Conservation (phyloP, 169 alveolate species). For the Cryptosporidium viatorum region DNA sequence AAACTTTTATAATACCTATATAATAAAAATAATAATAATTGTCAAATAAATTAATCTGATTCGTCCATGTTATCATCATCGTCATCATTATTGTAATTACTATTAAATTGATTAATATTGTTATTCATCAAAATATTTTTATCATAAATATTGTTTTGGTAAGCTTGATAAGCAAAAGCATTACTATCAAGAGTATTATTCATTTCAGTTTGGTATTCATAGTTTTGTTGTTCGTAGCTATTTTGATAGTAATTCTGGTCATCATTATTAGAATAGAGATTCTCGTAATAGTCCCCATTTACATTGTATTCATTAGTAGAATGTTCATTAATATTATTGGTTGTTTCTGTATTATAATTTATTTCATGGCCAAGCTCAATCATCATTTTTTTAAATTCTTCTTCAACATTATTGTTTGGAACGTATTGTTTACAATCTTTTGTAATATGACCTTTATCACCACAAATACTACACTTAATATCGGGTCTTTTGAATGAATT, state of each 20-base stretch:
- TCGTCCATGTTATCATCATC: conserved; percentile 72
- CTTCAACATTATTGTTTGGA: conserved; percentile 73
- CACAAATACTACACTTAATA: conserved; percentile 88
- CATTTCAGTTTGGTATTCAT: not conserved
- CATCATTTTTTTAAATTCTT: conserved; percentile 70
- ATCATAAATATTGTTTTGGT: not conserved
- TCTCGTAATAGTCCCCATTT: conserved; percentile 23
- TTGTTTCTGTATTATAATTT: not conserved
- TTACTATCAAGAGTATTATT: not conserved
- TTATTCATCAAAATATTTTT: not conserved
- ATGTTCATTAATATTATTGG: not conserved
- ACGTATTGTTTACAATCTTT: conserved; percentile 86
- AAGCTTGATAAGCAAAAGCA: not conserved
- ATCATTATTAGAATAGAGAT: conserved; percentile 14
- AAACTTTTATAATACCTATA: too few relatives aligned
- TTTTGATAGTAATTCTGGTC: not conserved
- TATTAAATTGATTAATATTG: not conserved
- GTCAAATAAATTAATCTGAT: conserved; percentile 21
- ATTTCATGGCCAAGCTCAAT: conserved; percentile 28
- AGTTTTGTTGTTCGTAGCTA: not conserved
- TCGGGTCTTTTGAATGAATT: conserved; percentile 79
- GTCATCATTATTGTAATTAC: conserved; percentile 2
- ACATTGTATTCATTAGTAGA: not conserved
- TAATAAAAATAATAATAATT: not conserved
- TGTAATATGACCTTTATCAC: conserved; percentile 92